Evolutionary conservation across 2,329 filamentous ascomycete genomes (phyloP).

Genomic region (Aspergillus costaricaensis): DNA sequence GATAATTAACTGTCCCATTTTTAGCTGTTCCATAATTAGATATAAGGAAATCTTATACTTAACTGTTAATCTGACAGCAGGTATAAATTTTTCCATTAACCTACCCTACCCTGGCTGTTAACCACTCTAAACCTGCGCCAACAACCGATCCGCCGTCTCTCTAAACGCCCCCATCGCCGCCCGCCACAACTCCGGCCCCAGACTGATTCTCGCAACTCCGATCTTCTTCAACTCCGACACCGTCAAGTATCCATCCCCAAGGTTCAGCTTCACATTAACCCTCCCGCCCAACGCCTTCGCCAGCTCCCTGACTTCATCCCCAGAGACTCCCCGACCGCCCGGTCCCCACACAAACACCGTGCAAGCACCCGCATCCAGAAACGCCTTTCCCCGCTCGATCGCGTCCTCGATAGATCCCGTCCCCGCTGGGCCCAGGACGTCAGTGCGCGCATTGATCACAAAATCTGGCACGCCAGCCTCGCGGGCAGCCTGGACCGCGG

Average conservation of each 20-base stretch:
- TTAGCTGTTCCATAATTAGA: too few species aligned
- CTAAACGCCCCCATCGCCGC: constrained; percentile 41
- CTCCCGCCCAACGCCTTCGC: constrained; percentile 53
- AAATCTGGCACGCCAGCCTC: constrained; percentile 57
- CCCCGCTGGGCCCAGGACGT: constrained; percentile 41
- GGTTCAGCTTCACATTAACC: constrained; percentile 52
- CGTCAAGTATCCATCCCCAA: constrained; percentile 38
- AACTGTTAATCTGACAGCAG: too few species aligned
- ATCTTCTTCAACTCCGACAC: constrained; percentile 49
- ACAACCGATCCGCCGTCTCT: constrained; percentile 33
- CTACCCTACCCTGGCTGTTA: too few species aligned
- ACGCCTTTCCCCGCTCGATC: constrained; percentile 57
- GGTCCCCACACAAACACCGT: constrained; percentile 65
- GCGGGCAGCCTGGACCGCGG: constrained; percentile 32
- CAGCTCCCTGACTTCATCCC: constrained; percentile 51
- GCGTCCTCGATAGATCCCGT: constrained; percentile 50
- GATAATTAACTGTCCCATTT: too few species aligned
- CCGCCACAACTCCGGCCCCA: constrained; percentile 53
- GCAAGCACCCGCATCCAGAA: constrained; percentile 59
- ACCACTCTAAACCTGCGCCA: too few species aligned
- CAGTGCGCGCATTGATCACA: constrained; percentile 60
- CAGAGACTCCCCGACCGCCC: constrained; percentile 42
- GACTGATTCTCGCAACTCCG: constrained; percentile 58
- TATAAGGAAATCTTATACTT: too few species aligned
- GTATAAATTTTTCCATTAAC: too few species aligned